Conservation (phyloP, 192 early-diverging fungal genomes). For the Mortierella claussenii region DNA sequence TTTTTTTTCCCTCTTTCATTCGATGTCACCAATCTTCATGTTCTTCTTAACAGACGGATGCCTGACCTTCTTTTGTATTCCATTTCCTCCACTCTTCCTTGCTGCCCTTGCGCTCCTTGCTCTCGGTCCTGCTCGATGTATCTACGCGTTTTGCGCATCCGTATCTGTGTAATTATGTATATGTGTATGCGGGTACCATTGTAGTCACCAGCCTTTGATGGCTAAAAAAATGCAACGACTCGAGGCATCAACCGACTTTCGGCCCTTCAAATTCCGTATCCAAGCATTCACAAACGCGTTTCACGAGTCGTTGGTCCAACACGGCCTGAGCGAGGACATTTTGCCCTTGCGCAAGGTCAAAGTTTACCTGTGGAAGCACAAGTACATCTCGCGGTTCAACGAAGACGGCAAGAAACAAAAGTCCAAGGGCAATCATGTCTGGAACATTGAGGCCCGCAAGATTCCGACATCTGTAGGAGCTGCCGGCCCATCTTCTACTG, state of each 20-base stretch:
- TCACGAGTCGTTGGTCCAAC: slow-evolving; percentile 70
- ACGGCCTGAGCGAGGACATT: slow-evolving; percentile 72
- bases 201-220: slow-evolving; percentile 79
- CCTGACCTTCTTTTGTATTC: no score
- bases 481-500: slow-evolving; percentile 2
- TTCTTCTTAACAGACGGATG: no score
- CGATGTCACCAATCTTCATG: no score
- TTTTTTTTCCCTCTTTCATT: no score
- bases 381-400: slow-evolving; percentile 82
- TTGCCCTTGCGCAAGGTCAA: slow-evolving; percentile 74
- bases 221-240: slow-evolving; percentile 81
- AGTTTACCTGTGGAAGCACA: slow-evolving; percentile 77
- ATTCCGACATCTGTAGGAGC: slow-evolving; percentile 47
- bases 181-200: no score
- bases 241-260: slow-evolving; percentile 75
- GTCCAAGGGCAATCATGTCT: slow-evolving; percentile 82
- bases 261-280: slow-evolving; percentile 84
- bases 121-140: no score
- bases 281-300: slow-evolving; percentile 83
- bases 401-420: slow-evolving; percentile 85
- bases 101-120: no score
- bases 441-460: slow-evolving; percentile 85
- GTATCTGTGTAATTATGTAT: no score
- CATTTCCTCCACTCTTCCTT: no score
- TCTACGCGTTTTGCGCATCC: no score